These are phyloP conservation scores for Acanthamoeba lenticulata DNA, from an alignment of 208 protist genomes.

Conservation along the genomic window DNA sequence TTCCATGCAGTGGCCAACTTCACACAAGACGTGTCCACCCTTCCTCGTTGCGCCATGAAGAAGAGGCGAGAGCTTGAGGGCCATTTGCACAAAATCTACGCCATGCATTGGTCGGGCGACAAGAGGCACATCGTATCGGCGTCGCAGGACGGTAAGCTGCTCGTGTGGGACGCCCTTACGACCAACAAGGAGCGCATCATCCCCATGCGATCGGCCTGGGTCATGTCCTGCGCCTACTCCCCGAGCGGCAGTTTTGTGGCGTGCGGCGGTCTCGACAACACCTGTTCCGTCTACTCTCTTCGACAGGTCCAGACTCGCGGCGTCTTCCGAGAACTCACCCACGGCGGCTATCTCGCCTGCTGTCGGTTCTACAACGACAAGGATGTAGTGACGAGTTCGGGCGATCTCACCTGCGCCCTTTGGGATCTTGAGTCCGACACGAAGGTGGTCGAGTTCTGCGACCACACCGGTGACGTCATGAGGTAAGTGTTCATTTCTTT, in stretches of 20 bases:
- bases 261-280: constrained; percentile 91
- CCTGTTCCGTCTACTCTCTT: constrained; percentile 88
- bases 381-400: constrained; percentile 86
- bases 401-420: constrained; percentile 87
- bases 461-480: constrained; percentile 92
- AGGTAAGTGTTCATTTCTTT: constrained; percentile 37
- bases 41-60: constrained; percentile 78
- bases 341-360: constrained; percentile 88
- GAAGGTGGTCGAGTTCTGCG: constrained; percentile 81
- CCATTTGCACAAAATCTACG: constrained; percentile 90
- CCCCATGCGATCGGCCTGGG: constrained; percentile 84
- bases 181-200: constrained; percentile 88
- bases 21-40: constrained; percentile 73
- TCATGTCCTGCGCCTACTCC: constrained; percentile 84
- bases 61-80: constrained; percentile 81
- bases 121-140: constrained; percentile 84
- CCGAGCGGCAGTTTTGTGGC: constrained; percentile 88
- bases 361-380: constrained; percentile 88
- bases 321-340: constrained; percentile 80
- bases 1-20: constrained; percentile 64
- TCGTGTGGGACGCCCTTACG: constrained; percentile 88
- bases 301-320: constrained; percentile 67
- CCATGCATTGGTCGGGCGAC: constrained; percentile 88
- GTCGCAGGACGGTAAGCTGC: constrained; percentile 88
- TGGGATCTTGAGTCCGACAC: constrained; percentile 88